Percentiles rank a stretch among this genome's conserved stretches.
These are phyloP conservation scores for Arthrobotrys sphaeroides DNA, from an alignment of 2,329 filamentous ascomycete species.

Conservation along the genomic window DNA sequence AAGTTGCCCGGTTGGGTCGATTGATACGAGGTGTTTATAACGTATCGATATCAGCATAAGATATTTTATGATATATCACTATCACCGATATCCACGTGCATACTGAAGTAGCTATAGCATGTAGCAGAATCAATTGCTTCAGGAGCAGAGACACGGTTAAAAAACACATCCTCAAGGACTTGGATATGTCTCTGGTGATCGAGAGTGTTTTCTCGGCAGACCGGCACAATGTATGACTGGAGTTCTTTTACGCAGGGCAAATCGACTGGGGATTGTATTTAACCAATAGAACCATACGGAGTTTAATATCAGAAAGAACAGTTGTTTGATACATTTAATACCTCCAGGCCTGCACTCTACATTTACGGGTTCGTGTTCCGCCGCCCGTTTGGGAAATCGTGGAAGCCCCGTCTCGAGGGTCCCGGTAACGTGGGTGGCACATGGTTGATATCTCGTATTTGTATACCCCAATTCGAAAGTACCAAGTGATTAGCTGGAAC, in stretches of 20 bases:
- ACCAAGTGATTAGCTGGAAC: too few relatives aligned
- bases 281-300: background rate
- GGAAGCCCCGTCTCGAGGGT: background rate
- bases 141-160: too few relatives aligned
- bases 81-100: too few relatives aligned
- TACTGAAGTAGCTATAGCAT: too few relatives aligned
- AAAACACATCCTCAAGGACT: too few relatives aligned
- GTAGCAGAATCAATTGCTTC: too few relatives aligned
- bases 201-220: background rate
- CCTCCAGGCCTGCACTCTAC: background rate
- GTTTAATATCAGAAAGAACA: background rate
- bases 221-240: background rate
- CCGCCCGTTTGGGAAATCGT: constrained; percentile 28
- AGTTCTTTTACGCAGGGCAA: background rate
- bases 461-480: background rate
- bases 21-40: background rate
- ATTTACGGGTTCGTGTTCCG: constrained; percentile 28
- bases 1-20: background rate
- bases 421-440: background rate
- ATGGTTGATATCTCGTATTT: constrained; percentile 1
- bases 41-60: background rate
- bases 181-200: too few relatives aligned
- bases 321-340: background rate
- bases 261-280: background rate
- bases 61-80: too few relatives aligned